Conservation (phyloP, 2,329 filamentous ascomycete species). For the Dactylonectria estremocensis region DNA sequence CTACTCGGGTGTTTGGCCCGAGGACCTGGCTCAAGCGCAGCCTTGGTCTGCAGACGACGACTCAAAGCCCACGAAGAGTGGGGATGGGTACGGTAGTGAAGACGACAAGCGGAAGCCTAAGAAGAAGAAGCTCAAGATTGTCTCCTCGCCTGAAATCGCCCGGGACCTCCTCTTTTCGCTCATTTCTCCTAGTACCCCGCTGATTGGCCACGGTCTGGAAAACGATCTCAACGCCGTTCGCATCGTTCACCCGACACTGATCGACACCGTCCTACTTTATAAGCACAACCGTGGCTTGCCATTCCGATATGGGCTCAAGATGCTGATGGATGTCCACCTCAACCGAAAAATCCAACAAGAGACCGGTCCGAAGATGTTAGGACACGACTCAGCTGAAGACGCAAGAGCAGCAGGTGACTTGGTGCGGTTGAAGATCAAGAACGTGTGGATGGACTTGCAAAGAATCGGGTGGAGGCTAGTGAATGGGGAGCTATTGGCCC, state of each 20-base stretch:
- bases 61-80: constrained; percentile 45
- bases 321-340: constrained; percentile 79
- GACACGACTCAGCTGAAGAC: constrained; percentile 95
- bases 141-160: constrained; percentile 81
- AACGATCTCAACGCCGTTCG: constrained; percentile 93
- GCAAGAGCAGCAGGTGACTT: constrained; percentile 91
- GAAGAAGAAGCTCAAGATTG: constrained; percentile 75
- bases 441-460: constrained; percentile 79
- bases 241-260: constrained; percentile 85
- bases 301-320: constrained; percentile 82
- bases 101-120: constrained; percentile 47
- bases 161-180: constrained; percentile 83
- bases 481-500: constrained; percentile 63
- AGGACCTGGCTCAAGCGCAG: constrained; percentile 80
- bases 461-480: constrained; percentile 76
- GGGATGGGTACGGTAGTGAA: constrained; percentile 45
- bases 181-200: constrained; percentile 81
- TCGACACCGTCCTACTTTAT: constrained; percentile 90
- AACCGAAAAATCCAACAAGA: constrained; percentile 85
- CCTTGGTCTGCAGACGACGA: constrained; percentile 61
- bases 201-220: constrained; percentile 95
- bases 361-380: constrained; percentile 63
- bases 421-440: constrained; percentile 78
- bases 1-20: constrained; percentile 88
- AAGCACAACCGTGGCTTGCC: constrained; percentile 85